phyloP scores from a whole-genome alignment of 1,284 basidiomycete genomes.

The Irpex sp. region DNA sequence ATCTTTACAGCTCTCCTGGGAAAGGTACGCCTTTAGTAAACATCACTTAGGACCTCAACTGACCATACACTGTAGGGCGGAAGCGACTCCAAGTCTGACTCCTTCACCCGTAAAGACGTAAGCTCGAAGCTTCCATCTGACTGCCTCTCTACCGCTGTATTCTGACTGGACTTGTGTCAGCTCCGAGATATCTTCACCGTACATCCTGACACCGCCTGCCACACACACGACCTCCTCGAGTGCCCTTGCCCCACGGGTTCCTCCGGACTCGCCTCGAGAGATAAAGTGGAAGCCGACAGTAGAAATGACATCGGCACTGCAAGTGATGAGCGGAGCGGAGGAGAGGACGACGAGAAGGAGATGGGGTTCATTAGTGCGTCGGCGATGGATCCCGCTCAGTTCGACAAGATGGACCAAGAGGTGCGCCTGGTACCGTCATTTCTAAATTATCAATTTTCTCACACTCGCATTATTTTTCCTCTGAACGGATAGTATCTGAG shows the following conservation, averaged over 20 bases:
- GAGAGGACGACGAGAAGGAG: slow-evolving; percentile 30
- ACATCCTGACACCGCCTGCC: slow-evolving; percentile 77
- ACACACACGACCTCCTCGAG: slow-evolving; percentile 87
- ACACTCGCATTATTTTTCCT: too few species aligned
- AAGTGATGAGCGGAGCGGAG: slow-evolving; percentile 11
- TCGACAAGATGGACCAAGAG: slow-evolving; percentile 50
- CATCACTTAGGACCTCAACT: not conserved
- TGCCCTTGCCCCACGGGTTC: slow-evolving; percentile 55
- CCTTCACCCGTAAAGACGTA: slow-evolving; percentile 88
- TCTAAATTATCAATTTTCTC: too few species aligned
- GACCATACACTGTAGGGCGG: slow-evolving; percentile 34
- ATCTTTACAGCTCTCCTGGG: slow-evolving; percentile 57
- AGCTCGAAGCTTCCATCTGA: slow-evolving; percentile 21
- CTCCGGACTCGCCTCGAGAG: slow-evolving; percentile 19
- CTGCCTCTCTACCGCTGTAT: not conserved
- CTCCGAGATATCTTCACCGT: slow-evolving; percentile 90
- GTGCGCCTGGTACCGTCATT: slow-evolving; percentile 30
- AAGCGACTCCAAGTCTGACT: slow-evolving; percentile 68
- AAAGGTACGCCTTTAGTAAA: slow-evolving; percentile 36
- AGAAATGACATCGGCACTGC: slow-evolving; percentile 20
- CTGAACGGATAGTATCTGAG: slow-evolving; percentile 49
- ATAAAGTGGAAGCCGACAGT: slow-evolving; percentile 9
- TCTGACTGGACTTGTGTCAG: slow-evolving; percentile 34
- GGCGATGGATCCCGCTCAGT: slow-evolving; percentile 48
- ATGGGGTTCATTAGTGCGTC: slow-evolving; percentile 73